Evolutionary conservation across 2,329 filamentous ascomycete genomes (phyloP).

Genomic region (Cucurbitaria berberidis): DNA sequence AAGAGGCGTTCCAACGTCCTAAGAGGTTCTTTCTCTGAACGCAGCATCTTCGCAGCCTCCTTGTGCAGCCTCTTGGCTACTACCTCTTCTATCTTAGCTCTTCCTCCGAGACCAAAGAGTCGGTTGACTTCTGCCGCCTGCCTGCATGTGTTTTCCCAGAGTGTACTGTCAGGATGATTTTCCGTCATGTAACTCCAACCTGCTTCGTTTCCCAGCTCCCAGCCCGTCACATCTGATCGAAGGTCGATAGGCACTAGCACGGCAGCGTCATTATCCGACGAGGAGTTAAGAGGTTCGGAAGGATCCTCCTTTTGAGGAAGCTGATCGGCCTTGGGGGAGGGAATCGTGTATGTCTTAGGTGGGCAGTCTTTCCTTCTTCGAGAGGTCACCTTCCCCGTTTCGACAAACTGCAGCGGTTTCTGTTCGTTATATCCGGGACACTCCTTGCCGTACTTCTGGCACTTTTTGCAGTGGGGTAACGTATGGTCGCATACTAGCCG

Average conservation of each 20-base stretch:
- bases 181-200: slow-evolving; percentile 8
- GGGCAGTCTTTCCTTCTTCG: slow-evolving; percentile 23
- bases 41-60: slow-evolving; percentile 24
- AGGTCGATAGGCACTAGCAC: background rate
- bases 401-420: slow-evolving; percentile 43
- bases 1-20: slow-evolving; percentile 22
- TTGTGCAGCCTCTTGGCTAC: slow-evolving; percentile 12
- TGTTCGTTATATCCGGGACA: slow-evolving; percentile 43
- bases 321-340: background rate
- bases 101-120: slow-evolving; percentile 14
- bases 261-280: background rate
- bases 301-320: too few species aligned
- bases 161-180: slow-evolving; percentile 4
- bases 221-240: background rate
- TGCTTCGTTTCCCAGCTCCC: background rate
- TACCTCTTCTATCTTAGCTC: slow-evolving; percentile 21
- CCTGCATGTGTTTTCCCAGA: slow-evolving; percentile 2
- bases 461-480: slow-evolving; percentile 41
- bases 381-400: slow-evolving; percentile 39
- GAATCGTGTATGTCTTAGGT: slow-evolving; percentile 14
- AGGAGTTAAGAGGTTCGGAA: background rate
- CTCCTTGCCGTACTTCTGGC: slow-evolving; percentile 32
- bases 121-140: slow-evolving; percentile 7
- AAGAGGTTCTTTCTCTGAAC: slow-evolving; percentile 20
- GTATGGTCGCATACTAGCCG: slow-evolving; percentile 43